A percentile compares a stretch with the other conserved stretches of the same genome.
These are phyloP conservation scores for Puccinia triticina DNA, from an alignment of 1,284 basidiomycete species.

Conservation along the genomic window DNA sequence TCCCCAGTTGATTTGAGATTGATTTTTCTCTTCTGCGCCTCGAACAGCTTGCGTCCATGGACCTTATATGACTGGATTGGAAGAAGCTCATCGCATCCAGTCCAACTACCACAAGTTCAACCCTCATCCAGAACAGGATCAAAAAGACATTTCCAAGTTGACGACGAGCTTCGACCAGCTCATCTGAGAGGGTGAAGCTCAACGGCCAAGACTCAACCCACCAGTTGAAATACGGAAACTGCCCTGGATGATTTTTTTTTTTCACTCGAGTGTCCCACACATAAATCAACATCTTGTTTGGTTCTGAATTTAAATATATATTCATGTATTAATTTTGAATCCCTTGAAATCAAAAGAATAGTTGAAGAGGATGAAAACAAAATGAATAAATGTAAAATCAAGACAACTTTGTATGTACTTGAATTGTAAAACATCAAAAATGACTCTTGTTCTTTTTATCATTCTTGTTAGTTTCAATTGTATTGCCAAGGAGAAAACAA, in stretches of 20 bases:
- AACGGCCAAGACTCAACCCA: background rate
- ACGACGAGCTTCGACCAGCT: background rate
- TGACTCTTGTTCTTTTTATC: no score
- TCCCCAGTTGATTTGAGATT: background rate
- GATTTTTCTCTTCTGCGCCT: background rate
- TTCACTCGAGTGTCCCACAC: background rate
- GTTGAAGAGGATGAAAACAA: no score
- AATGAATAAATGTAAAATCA: no score
- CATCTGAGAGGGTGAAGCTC: background rate
- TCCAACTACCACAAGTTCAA: conserved; percentile 16
- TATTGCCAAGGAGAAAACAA: no score
- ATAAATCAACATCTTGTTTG: background rate
- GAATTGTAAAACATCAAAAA: no score
- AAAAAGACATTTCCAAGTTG: background rate
- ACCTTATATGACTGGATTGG: conserved; percentile 55
- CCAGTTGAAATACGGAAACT: background rate
- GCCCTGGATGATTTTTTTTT: background rate
- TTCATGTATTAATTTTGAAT: background rate
- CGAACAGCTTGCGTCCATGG: conserved; percentile 57
- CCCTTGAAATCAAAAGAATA: background rate
- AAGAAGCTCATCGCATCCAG: conserved; percentile 54
- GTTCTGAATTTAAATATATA: background rate
- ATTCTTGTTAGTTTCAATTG: no score
- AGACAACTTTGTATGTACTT: no score
- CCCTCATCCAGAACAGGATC: background rate